A percentile compares a stretch with the other conserved stretches of the same genome.
These are phyloP conservation scores for Paramecium sonneborni DNA, from an alignment of 73 alveolate genomes.

Conservation along the genomic window DNA sequence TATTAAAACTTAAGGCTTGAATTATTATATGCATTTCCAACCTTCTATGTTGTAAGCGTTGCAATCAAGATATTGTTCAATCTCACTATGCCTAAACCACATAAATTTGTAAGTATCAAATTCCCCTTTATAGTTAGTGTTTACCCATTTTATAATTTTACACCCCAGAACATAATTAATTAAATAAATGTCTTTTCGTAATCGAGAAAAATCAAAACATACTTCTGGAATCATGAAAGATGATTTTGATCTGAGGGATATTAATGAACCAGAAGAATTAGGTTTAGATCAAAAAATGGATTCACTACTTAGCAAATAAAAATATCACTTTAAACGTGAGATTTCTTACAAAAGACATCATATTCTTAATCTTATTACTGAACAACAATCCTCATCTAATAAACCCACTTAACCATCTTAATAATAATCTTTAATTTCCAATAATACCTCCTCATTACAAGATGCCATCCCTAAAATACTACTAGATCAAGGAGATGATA, in stretches of 20 bases:
- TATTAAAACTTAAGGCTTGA: background rate
- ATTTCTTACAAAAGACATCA: background rate
- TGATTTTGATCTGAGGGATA: background rate
- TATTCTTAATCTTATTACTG: background rate
- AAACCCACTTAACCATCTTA: background rate
- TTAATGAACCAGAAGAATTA: background rate
- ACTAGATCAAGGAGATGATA: background rate
- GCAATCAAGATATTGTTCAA: background rate
- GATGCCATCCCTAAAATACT: background rate
- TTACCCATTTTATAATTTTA: background rate
- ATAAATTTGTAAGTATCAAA: background rate
- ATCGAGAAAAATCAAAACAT: background rate
- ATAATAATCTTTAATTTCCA: background rate
- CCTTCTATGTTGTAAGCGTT: background rate
- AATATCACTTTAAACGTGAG: background rate
- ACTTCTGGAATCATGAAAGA: background rate
- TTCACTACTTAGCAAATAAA: background rate
- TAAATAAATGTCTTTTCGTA: background rate
- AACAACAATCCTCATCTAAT: background rate
- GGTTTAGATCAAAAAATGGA: background rate
- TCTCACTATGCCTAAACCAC: background rate
- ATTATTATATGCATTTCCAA: background rate
- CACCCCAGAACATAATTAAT: slow-evolving; percentile 36
- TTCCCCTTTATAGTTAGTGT: background rate
- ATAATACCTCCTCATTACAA: background rate